Percentiles rank a stretch among this genome's conserved stretches.
phyloP scores from a whole-genome alignment of 345 rosid genomes.

The Nasturtium officinale region DNA sequence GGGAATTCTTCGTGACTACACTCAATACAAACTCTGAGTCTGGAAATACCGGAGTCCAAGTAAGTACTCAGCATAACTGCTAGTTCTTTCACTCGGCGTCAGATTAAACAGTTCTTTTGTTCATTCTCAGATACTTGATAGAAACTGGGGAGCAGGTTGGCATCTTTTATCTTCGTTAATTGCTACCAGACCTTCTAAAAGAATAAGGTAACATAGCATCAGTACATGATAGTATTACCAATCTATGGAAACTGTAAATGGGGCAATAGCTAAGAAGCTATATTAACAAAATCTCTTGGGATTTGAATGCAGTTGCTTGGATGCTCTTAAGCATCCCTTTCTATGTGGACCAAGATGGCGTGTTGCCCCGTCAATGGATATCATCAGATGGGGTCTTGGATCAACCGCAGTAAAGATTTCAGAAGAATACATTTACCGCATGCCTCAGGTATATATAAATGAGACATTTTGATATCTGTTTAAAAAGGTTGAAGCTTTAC shows the following conservation, averaged over 20 bases:
- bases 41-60: slow-evolving; percentile 83
- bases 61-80: slow-evolving; percentile 33
- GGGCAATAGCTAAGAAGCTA: neutral
- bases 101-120: slow-evolving; percentile 18
- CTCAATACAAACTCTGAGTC: slow-evolving; percentile 64
- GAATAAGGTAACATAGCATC: slow-evolving; percentile 64
- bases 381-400: slow-evolving; percentile 95
- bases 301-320: slow-evolving; percentile 63
- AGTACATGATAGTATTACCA: neutral
- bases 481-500: neutral
- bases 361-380: slow-evolving; percentile 82
- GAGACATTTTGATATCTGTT: neutral
- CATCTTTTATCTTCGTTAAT: slow-evolving; percentile 82
- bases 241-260: neutral
- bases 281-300: neutral
- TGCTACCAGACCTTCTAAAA: slow-evolving; percentile 69
- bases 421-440: slow-evolving; percentile 84
- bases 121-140: slow-evolving; percentile 78
- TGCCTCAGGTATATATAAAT: slow-evolving; percentile 61
- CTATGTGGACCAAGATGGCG: slow-evolving; percentile 97
- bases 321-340: slow-evolving; percentile 93
- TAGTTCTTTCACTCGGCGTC: slow-evolving; percentile 6
- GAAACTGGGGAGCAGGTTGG: slow-evolving; percentile 98
- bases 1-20: slow-evolving; percentile 75
- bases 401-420: slow-evolving; percentile 86